Evolutionary conservation across 2,329 filamentous ascomycete species (phyloP).

Genomic region (Pseudopithomyces maydicus): DNA sequence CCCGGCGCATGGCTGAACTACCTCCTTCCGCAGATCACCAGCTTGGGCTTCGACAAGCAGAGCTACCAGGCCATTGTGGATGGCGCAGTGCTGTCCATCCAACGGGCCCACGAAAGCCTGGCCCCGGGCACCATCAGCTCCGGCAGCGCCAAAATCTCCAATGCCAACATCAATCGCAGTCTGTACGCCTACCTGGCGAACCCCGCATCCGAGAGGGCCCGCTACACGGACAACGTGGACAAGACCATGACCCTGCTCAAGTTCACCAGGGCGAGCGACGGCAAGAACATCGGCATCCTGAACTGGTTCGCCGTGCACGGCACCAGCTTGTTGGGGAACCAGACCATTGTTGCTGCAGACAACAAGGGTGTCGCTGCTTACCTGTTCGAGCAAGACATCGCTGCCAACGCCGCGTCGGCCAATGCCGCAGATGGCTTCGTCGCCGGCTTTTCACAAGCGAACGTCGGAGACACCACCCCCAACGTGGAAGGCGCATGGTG

Average conservation of each 20-base stretch:
- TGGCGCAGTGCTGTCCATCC: conserved; percentile 80
- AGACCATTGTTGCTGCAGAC: conserved; percentile 89
- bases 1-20: conserved; percentile 96
- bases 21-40: conserved; percentile 87
- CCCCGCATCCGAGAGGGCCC: conserved; percentile 72
- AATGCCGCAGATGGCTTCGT: conserved; percentile 70
- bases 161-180: conserved; percentile 88
- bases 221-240: conserved; percentile 71
- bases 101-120: conserved; percentile 76
- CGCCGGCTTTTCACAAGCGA: conserved; percentile 90
- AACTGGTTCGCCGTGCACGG: conserved; percentile 95
- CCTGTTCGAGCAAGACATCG: conserved; percentile 75
- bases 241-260: conserved; percentile 80
- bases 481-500: conserved; percentile 89
- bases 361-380: conserved; percentile 94
- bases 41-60: conserved; percentile 81
- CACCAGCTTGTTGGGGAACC: conserved; percentile 88
- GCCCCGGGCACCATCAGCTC: conserved; percentile 72
- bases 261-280: conserved; percentile 75
- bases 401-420: conserved; percentile 50
- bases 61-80: conserved; percentile 90
- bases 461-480: conserved; percentile 87
- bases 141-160: conserved; percentile 69
- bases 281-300: conserved; percentile 77
- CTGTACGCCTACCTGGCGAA: conserved; percentile 88